Conservation (phyloP, 306 rosid species). For the Vigna reflexopilosa region DNA sequence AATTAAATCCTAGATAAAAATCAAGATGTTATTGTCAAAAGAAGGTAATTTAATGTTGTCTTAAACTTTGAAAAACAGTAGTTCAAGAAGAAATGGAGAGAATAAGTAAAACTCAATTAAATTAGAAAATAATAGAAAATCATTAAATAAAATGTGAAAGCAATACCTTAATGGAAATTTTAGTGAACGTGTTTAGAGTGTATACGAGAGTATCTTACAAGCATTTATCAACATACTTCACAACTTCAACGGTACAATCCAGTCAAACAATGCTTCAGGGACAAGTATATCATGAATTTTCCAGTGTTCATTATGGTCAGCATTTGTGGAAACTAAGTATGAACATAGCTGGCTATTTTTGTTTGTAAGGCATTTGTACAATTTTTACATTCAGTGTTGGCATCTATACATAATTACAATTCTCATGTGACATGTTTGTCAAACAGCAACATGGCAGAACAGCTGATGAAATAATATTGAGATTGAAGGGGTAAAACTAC, state of each 20-base stretch:
- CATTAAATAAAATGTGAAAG: too few relatives aligned
- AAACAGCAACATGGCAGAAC: too few relatives aligned
- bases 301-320: not conserved
- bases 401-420: slow-evolving; percentile 21
- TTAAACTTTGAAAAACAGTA: too few relatives aligned
- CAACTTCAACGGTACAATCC: not conserved
- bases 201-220: too few relatives aligned
- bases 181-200: too few relatives aligned
- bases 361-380: slow-evolving; percentile 43
- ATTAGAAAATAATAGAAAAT: too few relatives aligned
- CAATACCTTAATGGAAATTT: too few relatives aligned
- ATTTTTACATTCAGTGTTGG: slow-evolving; percentile 42
- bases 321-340: slow-evolving; percentile 8
- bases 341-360: not conserved
- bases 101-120: too few relatives aligned
- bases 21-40: too few relatives aligned
- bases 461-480: slow-evolving; percentile 6
- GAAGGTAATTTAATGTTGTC: too few relatives aligned
- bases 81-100: too few relatives aligned
- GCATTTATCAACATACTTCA: not conserved
- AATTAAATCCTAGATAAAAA: too few relatives aligned
- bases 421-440: not conserved
- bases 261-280: not conserved
- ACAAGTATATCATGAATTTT: not conserved
- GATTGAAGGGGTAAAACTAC: slow-evolving; percentile 44